Evolutionary conservation across 2,329 filamentous ascomycete genomes (phyloP).

Genomic region (Microsporum ferrugineum): DNA sequence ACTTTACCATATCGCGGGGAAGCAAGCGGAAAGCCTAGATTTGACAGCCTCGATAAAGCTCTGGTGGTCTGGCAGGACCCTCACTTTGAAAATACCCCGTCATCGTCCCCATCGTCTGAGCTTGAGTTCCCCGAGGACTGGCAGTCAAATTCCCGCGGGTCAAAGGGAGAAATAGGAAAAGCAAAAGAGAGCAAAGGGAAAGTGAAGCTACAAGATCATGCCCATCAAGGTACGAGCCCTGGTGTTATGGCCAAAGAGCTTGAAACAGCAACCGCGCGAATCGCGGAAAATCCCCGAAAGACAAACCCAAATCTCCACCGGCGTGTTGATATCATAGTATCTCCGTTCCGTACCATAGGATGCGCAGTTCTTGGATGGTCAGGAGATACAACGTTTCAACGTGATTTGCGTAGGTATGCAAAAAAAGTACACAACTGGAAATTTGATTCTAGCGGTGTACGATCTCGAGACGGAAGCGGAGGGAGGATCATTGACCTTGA

Average conservation of each 20-base stretch:
- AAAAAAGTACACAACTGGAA: conserved; percentile 62
- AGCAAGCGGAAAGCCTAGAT: conserved; percentile 47
- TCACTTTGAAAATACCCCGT: conserved; percentile 22
- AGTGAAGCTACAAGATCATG: background rate
- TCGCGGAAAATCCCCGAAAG: conserved; percentile 6
- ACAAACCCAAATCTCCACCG: conserved; percentile 63
- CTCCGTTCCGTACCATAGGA: conserved; percentile 77
- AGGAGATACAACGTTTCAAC: conserved; percentile 77
- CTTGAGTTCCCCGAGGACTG: background rate
- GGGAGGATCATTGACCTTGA: conserved; percentile 59
- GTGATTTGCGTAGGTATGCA: conserved; percentile 71
- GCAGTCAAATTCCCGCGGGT: background rate
- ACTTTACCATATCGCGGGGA: conserved; percentile 44
- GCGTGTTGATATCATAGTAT: conserved; percentile 83
- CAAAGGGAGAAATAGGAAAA: background rate
- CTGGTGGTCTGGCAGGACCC: conserved; percentile 85
- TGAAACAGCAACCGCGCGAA: background rate
- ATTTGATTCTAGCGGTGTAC: conserved; percentile 82
- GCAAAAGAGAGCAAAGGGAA: background rate
- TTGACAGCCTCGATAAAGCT: conserved; percentile 84
- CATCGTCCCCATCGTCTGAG: background rate
- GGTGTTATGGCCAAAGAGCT: background rate
- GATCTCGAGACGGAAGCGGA: conserved; percentile 51
- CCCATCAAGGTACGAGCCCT: background rate
- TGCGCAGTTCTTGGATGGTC: conserved; percentile 84